Conservation (phyloP, 2,329 filamentous ascomycete species). For the Neonectria coccinea region DNA sequence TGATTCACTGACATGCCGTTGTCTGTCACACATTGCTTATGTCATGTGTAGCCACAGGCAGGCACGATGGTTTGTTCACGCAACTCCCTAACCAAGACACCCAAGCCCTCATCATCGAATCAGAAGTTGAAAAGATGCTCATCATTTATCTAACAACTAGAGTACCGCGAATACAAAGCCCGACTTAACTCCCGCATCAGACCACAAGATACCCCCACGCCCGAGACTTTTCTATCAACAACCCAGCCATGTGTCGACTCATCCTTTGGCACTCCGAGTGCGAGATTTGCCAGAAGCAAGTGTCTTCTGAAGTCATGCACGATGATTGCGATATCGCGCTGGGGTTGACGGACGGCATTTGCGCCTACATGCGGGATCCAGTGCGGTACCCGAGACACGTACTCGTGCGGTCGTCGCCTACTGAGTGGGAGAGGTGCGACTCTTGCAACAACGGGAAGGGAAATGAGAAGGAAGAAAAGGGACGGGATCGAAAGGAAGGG, state of each 20-base stretch:
- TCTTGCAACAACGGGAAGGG: not conserved
- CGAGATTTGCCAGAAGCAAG: not conserved
- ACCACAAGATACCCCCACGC: not conserved
- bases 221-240: not conserved
- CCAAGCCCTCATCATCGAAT: not conserved
- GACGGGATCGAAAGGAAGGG: not conserved
- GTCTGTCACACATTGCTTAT: not conserved
- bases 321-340: not conserved
- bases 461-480: not conserved
- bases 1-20: not conserved
- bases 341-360: not conserved
- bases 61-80: not conserved
- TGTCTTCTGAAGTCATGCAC: not conserved
- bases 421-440: not conserved
- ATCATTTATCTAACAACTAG: not conserved
- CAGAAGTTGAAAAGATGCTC: not conserved
- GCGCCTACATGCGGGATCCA: not conserved
- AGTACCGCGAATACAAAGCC: not conserved
- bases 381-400: too few species aligned
- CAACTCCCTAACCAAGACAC: not conserved
- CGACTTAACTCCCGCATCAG: not conserved
- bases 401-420: not conserved
- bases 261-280: not conserved
- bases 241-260: not conserved
- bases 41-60: not conserved